Conservation (phyloP, 1,284 basidiomycete genomes). For the Moesziomyces parantarcticus region DNA sequence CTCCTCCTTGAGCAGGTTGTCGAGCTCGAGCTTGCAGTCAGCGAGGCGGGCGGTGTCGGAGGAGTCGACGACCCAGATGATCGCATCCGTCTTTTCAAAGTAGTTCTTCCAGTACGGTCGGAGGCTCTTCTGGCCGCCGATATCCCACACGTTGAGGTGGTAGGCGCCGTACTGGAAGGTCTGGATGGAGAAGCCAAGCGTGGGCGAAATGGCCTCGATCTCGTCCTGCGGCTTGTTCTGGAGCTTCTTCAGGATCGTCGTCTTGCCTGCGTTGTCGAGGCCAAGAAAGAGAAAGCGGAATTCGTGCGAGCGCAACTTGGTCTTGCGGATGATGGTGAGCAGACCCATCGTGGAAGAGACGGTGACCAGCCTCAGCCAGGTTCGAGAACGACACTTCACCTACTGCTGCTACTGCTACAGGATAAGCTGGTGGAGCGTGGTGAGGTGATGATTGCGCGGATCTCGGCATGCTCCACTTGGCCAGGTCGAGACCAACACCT, state of each 20-base stretch:
- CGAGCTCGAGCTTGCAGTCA: slow-evolving; percentile 89
- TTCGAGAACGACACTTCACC: too few species aligned
- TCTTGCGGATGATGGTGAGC: slow-evolving; percentile 96
- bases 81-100: slow-evolving; percentile 96
- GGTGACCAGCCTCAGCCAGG: too few species aligned
- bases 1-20: slow-evolving; percentile 89
- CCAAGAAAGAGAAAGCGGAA: slow-evolving; percentile 98
- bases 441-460: neutral
- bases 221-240: slow-evolving; percentile 82
- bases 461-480: neutral
- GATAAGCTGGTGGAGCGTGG: too few species aligned
- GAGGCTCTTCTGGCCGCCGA: slow-evolving; percentile 93
- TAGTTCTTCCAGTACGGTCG: slow-evolving; percentile 99
- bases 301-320: slow-evolving; percentile 75
- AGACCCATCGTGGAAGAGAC: slow-evolving; percentile 73
- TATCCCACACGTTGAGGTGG: slow-evolving; percentile 76
- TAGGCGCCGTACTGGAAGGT: slow-evolving; percentile 89
- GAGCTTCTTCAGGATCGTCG: slow-evolving; percentile 94
- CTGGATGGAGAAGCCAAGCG: slow-evolving; percentile 98
- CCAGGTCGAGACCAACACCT: too few species aligned
- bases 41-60: slow-evolving; percentile 86
- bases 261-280: slow-evolving; percentile 99
- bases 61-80: slow-evolving; percentile 99
- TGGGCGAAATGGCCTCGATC: slow-evolving; percentile 78
- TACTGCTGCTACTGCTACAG: too few species aligned